Evolutionary conservation across 768 basidiomycete species (phyloP), one percentile per base, ranked within the genome.

Genomic region (Podaxis pistillaris): DNA sequence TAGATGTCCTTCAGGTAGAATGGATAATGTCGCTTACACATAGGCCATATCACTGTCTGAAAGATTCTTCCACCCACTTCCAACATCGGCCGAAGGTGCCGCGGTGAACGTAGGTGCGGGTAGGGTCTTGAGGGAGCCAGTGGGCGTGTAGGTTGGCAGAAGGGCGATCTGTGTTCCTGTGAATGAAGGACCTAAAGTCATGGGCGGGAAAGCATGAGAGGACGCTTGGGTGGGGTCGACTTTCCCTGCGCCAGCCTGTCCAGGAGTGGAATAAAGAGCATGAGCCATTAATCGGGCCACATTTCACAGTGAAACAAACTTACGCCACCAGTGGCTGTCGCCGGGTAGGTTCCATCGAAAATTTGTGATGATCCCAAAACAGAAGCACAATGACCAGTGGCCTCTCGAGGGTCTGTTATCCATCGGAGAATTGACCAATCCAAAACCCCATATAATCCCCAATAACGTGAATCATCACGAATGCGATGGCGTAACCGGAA

Each of bases 51-150:
- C 79, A 11, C 78, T 86, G 74, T 96, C 95, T 3, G 77, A 75
- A 15, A 83, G 64, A 70, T 94, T 88, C 60, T 77, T 76, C 94
- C 94, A 96, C 44, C 94, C 94, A 38, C 75, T 77, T 3, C 94
- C 94, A 4, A 83, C 84, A 33, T 68, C 72, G 4, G 80, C 78
- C 33, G 78, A 79, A 22, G 83, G 81, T 9, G 83, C 83, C 33
- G 81, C 73, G 2, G 86, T 83, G 70, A 88, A 88, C 11, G 85
- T 87, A 13, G 88, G 88, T 38, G 76, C 83, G 46, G 82, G 79
- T 36, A 91, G 76, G 24, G 87, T 86, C 61, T 83, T 81, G 60
- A 91, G 69, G 3, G 79, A 68, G 19, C 90, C 89, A 3, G 91
- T 91, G 3, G 85, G 78, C 4, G 89, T 90, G 72, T 92, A 93